A percentile compares a stretch with the other conserved stretches of the same genome.
These are phyloP conservation scores for Yarrowia hollandica DNA, from an alignment of 805 yeast species.

Conservation along the genomic window DNA sequence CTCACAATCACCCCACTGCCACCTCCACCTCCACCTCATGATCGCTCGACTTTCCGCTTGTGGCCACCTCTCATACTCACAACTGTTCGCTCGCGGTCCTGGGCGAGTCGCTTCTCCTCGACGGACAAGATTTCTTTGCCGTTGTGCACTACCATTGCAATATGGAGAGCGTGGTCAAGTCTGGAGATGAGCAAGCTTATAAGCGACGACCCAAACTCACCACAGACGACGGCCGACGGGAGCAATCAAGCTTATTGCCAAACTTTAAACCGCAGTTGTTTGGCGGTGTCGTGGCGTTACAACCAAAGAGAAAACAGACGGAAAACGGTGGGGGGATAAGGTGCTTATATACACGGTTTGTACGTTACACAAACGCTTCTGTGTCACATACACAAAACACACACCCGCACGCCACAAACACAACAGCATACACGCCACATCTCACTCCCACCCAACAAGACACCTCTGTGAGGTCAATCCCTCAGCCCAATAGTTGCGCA, in stretches of 20 bases:
- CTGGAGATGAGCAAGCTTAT: conserved; percentile 7
- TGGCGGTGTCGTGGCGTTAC: too few relatives aligned
- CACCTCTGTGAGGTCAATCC: neutral
- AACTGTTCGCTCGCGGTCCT: conserved; percentile 43
- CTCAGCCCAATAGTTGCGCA: conserved; percentile 14
- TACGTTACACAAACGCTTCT: too few relatives aligned
- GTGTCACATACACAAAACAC: neutral
- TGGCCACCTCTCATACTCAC: neutral
- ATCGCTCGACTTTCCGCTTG: neutral
- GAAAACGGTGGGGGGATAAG: too few relatives aligned
- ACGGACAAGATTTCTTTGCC: conserved; percentile 35
- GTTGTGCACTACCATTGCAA: conserved; percentile 35
- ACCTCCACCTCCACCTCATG: too few relatives aligned
- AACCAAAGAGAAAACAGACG: too few relatives aligned
- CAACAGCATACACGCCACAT: too few relatives aligned
- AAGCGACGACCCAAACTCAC: neutral
- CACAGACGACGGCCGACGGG: conserved; percentile 11
- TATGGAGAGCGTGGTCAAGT: neutral
- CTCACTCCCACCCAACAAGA: too few relatives aligned
- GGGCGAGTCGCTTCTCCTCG: conserved; percentile 47
- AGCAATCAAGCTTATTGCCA: conserved; percentile 5
- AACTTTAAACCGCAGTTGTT: neutral
- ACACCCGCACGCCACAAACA: too few relatives aligned
- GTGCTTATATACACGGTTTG: too few relatives aligned
- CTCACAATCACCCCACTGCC: too few relatives aligned